Base-by-base conservation (phyloP, 345 rosid genomes). In the Durio zibethinus region DNA sequence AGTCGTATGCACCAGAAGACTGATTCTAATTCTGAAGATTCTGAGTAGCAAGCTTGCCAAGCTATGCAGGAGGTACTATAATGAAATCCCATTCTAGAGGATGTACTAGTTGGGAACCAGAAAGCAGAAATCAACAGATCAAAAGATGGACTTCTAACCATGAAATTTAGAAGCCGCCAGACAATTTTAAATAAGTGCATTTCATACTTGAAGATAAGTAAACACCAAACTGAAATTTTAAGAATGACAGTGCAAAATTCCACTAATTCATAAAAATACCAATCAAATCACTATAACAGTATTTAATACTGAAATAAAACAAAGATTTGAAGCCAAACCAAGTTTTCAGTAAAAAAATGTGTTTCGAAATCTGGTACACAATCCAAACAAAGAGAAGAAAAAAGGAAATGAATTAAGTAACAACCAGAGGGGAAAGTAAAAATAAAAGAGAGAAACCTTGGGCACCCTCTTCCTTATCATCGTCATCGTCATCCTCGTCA, bases 401-500 rank as follows among this genome's bases (percentile, higher is more conserved):
- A 31, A 40, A 18, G 42, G 21, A 63, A 25, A 25, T 18, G 45
- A 27, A 33, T 64, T 4, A 33, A 62, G 4, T 33, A 62, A 15
- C 11, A 15, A 31, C 21, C 7, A 25, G 38, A 20, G 0, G 56
- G 35, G 18, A 6, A 69, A 12, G 5, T 2, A 5, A 27, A 7
- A 71, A 7, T 1, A 21, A 56, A 56, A 56, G 10, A 62, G 2
- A 73, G 31, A 35, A 38, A 92, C 95, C 95, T 54, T 78, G 83
- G 78, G 85, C 81, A 0, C 81, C 93, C 62, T 87, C 97, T 1
- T 88, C 90, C 57, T 89, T 84, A 35, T 36, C 69, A 36, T 64
- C 60, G 33, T 86, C 89, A n/a, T 85, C 94, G 5, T 91, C 93
- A 0, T 89, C 97, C 0, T 91, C 92, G 0, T 89, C 93, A 0